Conservation (phyloP, 306 rosid genomes). For the Pueraria montana region DNA sequence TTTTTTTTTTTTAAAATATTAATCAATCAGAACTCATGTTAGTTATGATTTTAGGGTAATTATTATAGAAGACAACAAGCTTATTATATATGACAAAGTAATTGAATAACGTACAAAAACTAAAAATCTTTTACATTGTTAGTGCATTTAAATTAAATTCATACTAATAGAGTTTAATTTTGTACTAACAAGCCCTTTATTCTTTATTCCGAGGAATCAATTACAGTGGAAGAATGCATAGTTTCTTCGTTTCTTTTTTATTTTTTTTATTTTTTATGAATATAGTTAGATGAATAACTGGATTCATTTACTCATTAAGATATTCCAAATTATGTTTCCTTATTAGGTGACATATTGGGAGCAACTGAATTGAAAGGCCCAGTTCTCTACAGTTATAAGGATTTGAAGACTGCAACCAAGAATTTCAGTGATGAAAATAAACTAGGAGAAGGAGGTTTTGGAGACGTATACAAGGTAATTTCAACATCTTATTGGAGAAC, state of each 20-base stretch:
- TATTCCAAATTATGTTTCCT: background rate
- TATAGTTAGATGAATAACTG: background rate
- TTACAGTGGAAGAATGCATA: background rate
- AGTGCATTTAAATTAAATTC: background rate
- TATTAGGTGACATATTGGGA: slow-evolving; percentile 69
- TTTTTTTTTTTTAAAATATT: background rate
- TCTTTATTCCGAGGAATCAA: slow-evolving; percentile 19
- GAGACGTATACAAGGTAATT: slow-evolving; percentile 76
- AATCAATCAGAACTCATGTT: background rate
- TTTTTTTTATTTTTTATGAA: background rate
- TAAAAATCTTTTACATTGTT: background rate
- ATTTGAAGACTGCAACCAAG: slow-evolving; percentile 69
- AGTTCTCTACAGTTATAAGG: slow-evolving; percentile 60
- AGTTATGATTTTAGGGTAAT: background rate
- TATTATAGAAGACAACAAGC: background rate
- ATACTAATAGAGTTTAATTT: background rate
- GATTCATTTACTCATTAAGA: background rate
- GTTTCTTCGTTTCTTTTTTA: background rate
- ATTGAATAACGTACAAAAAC: background rate
- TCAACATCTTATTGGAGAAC: background rate
- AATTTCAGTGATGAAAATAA: slow-evolving; percentile 68
- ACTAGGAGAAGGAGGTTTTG: slow-evolving; percentile 84
- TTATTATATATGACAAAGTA: background rate
- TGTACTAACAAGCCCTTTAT: background rate
- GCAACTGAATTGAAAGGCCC: slow-evolving; percentile 77